Evolutionary conservation across 805 yeast species (phyloP).

Genomic region (Lachancea quebecensis): DNA sequence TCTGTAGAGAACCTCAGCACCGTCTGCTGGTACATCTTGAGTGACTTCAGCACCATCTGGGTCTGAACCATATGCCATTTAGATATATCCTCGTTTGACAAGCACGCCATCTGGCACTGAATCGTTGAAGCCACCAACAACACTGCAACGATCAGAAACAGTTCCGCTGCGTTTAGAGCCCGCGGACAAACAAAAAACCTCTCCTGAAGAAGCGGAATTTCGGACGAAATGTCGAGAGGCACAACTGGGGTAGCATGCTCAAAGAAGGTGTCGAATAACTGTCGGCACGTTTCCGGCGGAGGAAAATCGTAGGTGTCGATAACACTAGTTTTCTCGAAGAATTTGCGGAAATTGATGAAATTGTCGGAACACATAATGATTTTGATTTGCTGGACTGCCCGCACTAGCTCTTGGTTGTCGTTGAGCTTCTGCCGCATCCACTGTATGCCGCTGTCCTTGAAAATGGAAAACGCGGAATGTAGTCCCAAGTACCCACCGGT

Average conservation of each 20-base stretch:
- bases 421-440: slow-evolving; percentile 5
- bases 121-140: slow-evolving; percentile 2
- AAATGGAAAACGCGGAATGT: slow-evolving; percentile 5
- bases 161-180: slow-evolving; percentile 2
- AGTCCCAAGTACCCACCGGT: slow-evolving; percentile 1
- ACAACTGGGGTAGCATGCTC: slow-evolving; percentile 1
- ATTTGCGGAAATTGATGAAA: background rate
- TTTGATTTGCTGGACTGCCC: background rate
- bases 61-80: slow-evolving; percentile 2
- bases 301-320: slow-evolving; percentile 4
- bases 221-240: background rate
- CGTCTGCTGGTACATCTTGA: slow-evolving; percentile 5
- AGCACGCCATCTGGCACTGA: background rate
- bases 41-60: slow-evolving; percentile 4
- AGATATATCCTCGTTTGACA: background rate
- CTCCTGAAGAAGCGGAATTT: background rate
- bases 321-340: background rate
- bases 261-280: background rate
- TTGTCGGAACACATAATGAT: background rate
- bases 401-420: slow-evolving; percentile 1
- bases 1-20: slow-evolving; percentile 33
- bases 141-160: background rate
- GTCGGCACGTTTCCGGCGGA: slow-evolving; percentile 1
- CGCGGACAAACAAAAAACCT: background rate
- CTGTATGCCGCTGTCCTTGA: slow-evolving; percentile 3